A percentile compares a stretch with the other conserved stretches of the same genome.
Conservation (phyloP, 768 basidiomycete species). For the Lentinula sp. region DNA sequence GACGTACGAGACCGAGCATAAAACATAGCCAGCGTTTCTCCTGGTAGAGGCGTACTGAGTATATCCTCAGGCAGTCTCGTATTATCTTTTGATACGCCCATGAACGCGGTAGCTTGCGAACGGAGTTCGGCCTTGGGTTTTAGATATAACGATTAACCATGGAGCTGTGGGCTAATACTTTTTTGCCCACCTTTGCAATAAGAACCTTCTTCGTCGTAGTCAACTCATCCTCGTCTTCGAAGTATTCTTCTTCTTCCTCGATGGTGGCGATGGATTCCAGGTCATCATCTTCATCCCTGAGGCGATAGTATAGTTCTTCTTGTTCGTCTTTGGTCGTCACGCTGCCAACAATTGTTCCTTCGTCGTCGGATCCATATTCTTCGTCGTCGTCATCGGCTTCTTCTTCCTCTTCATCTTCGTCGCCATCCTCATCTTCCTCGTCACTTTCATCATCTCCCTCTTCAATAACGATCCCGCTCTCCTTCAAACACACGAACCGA, state of each 20-base stretch:
- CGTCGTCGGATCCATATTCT: constrained; percentile 27
- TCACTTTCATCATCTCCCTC: constrained; percentile 60
- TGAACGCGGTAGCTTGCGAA: constrained; percentile 31
- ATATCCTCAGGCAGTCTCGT: constrained; percentile 62
- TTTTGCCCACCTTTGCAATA: background rate
- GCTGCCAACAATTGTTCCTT: constrained; percentile 25
- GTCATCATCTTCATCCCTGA: background rate
- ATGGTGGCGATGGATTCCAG: background rate
- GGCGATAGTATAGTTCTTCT: constrained; percentile 11
- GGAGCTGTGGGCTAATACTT: no score
- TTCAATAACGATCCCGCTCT: constrained; percentile 54
- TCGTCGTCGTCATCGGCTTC: constrained; percentile 36
- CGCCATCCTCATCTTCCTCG: constrained; percentile 54
- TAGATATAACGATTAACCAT: no score
- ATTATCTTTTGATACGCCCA: constrained; percentile 60
- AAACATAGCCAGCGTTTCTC: constrained; percentile 79
- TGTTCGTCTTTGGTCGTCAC: constrained; percentile 17
- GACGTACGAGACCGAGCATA: constrained; percentile 73
- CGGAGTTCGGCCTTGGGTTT: constrained; percentile 24
- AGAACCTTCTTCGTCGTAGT: constrained; percentile 13
- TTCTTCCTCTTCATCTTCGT: constrained; percentile 50
- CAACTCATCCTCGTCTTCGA: constrained; percentile 13
- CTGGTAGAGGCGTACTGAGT: constrained; percentile 74
- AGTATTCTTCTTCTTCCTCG: constrained; percentile 23
- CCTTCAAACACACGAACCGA: constrained; percentile 65